Percentiles rank a stretch among this genome's conserved stretches.
Evolutionary conservation across 257 asterid species (phyloP).

Genomic region (Leonotis leonurus): DNA sequence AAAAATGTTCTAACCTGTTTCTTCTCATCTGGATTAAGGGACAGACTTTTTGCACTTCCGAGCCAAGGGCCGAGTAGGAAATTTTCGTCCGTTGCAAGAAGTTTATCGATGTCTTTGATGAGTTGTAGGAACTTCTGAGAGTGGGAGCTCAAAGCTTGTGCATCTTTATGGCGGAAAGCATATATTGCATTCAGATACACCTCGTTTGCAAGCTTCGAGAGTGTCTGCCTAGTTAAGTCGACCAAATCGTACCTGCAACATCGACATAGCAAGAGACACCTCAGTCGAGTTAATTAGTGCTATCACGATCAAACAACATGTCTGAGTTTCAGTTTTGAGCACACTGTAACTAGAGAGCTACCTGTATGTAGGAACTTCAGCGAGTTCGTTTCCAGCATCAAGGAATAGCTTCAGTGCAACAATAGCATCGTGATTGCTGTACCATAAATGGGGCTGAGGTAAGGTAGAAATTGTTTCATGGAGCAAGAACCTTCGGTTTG

Average conservation of each 20-base stretch:
- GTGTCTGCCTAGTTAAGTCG: slow-evolving; percentile 80
- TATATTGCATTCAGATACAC: slow-evolving; percentile 63
- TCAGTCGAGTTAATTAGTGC: neutral
- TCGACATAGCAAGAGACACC: neutral
- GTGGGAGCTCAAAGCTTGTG: slow-evolving; percentile 42
- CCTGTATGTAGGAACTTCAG: slow-evolving; percentile 81
- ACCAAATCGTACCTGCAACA: slow-evolving; percentile 82
- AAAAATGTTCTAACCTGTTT: slow-evolving; percentile 47
- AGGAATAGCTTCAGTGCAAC: slow-evolving; percentile 72
- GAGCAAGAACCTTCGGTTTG: slow-evolving; percentile 53
- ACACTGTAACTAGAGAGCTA: slow-evolving; percentile 9
- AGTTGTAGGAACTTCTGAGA: slow-evolving; percentile 65
- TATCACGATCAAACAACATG: neutral
- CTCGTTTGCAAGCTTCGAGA: slow-evolving; percentile 90
- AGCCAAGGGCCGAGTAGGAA: slow-evolving; percentile 92
- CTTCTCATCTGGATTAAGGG: slow-evolving; percentile 51
- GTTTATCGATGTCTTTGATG: slow-evolving; percentile 76
- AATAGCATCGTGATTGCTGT: slow-evolving; percentile 49
- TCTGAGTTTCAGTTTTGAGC: neutral
- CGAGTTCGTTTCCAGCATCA: slow-evolving; percentile 74
- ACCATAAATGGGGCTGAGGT: slow-evolving; percentile 86
- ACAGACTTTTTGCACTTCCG: slow-evolving; percentile 66
- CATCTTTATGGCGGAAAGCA: slow-evolving; percentile 57
- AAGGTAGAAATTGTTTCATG: slow-evolving; percentile 43
- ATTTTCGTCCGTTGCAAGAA: slow-evolving; percentile 80